These are phyloP conservation scores for Cordyceps javanica DNA, from an alignment of 2,329 filamentous ascomycete genomes.

Conservation along the genomic window DNA sequence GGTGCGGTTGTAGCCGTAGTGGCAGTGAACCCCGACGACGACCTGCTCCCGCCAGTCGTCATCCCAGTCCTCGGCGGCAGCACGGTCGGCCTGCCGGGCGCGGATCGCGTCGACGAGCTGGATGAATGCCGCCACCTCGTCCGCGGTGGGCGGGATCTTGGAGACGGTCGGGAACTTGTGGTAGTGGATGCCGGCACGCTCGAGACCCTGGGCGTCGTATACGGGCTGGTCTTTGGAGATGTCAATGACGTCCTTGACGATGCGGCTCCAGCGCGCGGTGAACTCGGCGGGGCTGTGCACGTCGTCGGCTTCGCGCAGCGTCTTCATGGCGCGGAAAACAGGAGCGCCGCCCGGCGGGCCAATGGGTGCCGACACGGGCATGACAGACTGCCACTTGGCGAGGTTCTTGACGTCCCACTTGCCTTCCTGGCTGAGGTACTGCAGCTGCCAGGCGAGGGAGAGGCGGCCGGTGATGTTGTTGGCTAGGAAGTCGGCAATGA, in stretches of 20 bases:
- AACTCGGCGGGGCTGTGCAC: constrained; percentile 72
- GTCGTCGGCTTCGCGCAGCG: constrained; percentile 81
- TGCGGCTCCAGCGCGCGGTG: constrained; percentile 56
- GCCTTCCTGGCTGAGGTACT: constrained; percentile 78
- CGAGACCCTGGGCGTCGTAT: constrained; percentile 70
- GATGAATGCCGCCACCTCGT: constrained; percentile 50
- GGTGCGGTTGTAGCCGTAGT: constrained; percentile 93
- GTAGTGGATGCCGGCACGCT: constrained; percentile 61
- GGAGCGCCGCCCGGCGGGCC: constrained; percentile 38
- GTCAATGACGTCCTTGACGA: constrained; percentile 74
- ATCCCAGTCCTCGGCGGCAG: constrained; percentile 33
- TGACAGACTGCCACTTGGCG: constrained; percentile 78
- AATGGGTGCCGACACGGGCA: constrained; percentile 72
- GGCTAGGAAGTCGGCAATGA: constrained; percentile 77
- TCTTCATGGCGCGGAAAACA: constrained; percentile 87
- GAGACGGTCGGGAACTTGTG: constrained; percentile 89
- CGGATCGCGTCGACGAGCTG: constrained; percentile 54
- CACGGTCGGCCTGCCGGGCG: constrained; percentile 39
- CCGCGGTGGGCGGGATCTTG: constrained; percentile 69
- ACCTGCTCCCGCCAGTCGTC: constrained; percentile 25
- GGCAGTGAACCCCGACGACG: constrained; percentile 83
- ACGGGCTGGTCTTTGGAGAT: constrained; percentile 88
- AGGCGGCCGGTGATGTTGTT: constrained; percentile 70
- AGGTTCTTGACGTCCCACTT: constrained; percentile 99
- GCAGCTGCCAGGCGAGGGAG: constrained; percentile 82